Conservation (phyloP, 73 alveolate species). For the Tetrahymena elliotti region DNA sequence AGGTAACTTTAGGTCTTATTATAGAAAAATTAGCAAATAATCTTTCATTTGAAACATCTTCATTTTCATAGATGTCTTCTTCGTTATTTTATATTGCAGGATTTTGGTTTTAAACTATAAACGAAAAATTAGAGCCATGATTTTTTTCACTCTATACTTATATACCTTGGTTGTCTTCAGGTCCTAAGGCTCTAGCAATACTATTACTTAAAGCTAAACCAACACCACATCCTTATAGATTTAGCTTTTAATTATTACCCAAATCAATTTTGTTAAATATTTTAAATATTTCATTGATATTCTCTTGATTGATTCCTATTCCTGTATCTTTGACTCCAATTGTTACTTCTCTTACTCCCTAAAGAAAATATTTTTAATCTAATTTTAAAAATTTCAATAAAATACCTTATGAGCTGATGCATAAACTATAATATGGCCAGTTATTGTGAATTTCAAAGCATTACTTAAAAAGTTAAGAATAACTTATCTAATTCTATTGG, state of each 20-base stretch:
- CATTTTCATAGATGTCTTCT: neutral
- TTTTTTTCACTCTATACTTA: slow-evolving; percentile 12
- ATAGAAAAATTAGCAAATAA: neutral
- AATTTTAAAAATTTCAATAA: neutral
- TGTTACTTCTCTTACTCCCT: neutral
- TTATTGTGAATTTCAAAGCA: slow-evolving; percentile 38
- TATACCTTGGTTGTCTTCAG: neutral
- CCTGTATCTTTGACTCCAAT: slow-evolving; percentile 25
- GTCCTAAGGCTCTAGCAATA: slow-evolving; percentile 3
- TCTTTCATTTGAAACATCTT: neutral
- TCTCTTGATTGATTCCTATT: slow-evolving; percentile 24
- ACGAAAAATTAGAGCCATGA: neutral
- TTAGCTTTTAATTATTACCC: neutral
- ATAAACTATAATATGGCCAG: slow-evolving; percentile 1
- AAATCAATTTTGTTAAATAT: slow-evolving; percentile 5
- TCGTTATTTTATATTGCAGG: neutral
- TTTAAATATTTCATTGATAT: neutral
- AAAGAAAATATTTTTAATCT: neutral
- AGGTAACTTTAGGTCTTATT: neutral
- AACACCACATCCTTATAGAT: slow-evolving; percentile 13
- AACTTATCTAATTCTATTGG: slow-evolving; percentile 22
- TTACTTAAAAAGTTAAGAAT: slow-evolving; percentile 35
- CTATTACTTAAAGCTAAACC: slow-evolving; percentile 24
- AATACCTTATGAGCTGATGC: neutral
- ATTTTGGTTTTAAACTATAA: slow-evolving; percentile 4